Conservation (phyloP, 2,329 filamentous ascomycete species). For the Diaporthe citriasiana region DNA sequence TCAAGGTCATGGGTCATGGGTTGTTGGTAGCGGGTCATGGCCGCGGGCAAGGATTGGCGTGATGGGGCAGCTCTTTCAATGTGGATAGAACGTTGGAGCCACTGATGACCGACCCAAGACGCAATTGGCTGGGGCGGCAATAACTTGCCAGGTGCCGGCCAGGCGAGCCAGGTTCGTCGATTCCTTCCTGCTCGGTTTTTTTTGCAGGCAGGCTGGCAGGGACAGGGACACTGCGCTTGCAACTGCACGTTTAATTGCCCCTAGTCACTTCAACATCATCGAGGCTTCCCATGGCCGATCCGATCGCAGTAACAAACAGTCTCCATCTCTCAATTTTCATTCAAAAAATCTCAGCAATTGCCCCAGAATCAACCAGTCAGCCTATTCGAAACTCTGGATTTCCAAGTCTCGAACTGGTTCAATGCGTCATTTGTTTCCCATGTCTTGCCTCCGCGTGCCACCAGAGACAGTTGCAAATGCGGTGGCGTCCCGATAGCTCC, state of each 20-base stretch:
- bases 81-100: constrained; percentile 1
- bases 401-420: not conserved
- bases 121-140: constrained; percentile 13
- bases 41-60: constrained; percentile 2
- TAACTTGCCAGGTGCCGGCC: constrained; percentile 16
- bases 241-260: constrained; percentile 38
- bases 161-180: constrained; percentile 7
- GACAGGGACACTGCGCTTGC: constrained; percentile 33
- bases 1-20: constrained; percentile 12
- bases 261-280: constrained; percentile 22
- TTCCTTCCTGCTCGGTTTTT: not conserved
- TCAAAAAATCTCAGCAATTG: not conserved
- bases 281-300: not conserved
- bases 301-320: not conserved
- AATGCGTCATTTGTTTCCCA: constrained; percentile 10
- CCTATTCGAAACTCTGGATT: not conserved
- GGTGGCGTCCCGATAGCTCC: constrained; percentile 30
- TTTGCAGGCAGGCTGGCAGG: constrained; percentile 22
- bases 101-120: not conserved
- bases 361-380: not conserved
- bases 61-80: constrained; percentile 5
- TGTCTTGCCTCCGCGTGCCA: not conserved
- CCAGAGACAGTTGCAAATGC: not conserved
- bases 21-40: constrained; percentile 9
- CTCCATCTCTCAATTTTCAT: not conserved